These are phyloP conservation scores for Juglanconis oblonga DNA, from an alignment of 2,329 filamentous ascomycete species.

Conservation along the genomic window DNA sequence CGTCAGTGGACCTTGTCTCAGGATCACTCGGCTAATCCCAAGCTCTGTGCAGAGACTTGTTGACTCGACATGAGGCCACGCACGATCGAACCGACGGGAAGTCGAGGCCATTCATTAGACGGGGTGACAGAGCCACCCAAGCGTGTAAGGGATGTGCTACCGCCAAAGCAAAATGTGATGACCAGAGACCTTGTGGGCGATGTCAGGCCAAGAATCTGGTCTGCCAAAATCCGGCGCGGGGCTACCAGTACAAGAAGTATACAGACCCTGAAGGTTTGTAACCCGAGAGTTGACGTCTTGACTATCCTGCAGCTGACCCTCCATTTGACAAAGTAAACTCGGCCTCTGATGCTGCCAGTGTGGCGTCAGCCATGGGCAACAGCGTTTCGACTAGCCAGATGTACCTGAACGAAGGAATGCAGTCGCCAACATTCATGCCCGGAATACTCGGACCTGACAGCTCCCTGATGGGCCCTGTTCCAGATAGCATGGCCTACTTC, in stretches of 20 bases:
- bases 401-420: background rate
- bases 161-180: conserved; percentile 29
- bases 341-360: background rate
- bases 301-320: background rate
- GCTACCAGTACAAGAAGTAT: conserved; percentile 20
- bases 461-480: conserved; percentile 23
- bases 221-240: conserved; percentile 23
- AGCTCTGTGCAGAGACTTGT: conserved; percentile 22
- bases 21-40: background rate
- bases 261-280: conserved; percentile 16
- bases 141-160: conserved; percentile 26
- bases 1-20: background rate
- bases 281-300: conserved; percentile 1
- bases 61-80: conserved; percentile 28
- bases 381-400: background rate
- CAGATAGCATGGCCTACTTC: conserved; percentile 25
- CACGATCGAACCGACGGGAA: conserved; percentile 27
- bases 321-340: conserved; percentile 1
- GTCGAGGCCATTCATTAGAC: conserved; percentile 25
- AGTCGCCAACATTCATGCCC: conserved; percentile 5
- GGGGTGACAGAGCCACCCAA: conserved; percentile 27
- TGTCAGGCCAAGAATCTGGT: conserved; percentile 24
- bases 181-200: conserved; percentile 27
- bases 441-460: conserved; percentile 4
- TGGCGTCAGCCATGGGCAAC: background rate